These are phyloP conservation scores for Cyberlindnera americana DNA, from an alignment of 805 yeast genomes.

Conservation along the genomic window DNA sequence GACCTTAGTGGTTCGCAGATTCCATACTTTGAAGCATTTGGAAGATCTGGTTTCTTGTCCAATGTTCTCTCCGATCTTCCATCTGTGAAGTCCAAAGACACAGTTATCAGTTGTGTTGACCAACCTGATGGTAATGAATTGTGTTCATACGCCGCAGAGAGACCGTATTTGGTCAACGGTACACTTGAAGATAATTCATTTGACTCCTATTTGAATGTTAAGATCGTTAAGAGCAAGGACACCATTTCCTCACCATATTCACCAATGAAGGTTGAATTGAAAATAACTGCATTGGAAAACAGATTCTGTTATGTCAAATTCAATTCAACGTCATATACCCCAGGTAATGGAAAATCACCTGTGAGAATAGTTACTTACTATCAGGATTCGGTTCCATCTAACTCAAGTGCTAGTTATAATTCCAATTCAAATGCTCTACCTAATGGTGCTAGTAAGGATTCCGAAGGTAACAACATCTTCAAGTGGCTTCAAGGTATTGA, in stretches of 20 bases:
- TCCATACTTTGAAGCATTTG: slow-evolving; percentile 44
- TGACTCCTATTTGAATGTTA: slow-evolving; percentile 45
- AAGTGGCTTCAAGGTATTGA: slow-evolving; percentile 63
- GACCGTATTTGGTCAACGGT: slow-evolving; percentile 46
- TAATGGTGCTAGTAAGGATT: slow-evolving; percentile 29
- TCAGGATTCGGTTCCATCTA: slow-evolving; percentile 27
- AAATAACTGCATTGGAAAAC: slow-evolving; percentile 54
- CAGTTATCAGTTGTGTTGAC: slow-evolving; percentile 33
- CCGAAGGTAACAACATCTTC: slow-evolving; percentile 42
- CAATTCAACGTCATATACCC: slow-evolving; percentile 42
- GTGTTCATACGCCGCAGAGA: slow-evolving; percentile 49
- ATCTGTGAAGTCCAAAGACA: slow-evolving; percentile 41
- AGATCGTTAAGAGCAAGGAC: slow-evolving; percentile 40
- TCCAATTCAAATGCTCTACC: slow-evolving; percentile 7
- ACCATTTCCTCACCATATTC: slow-evolving; percentile 50
- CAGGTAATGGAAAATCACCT: slow-evolving; percentile 44
- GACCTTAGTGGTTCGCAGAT: slow-evolving; percentile 36
- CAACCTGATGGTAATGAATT: slow-evolving; percentile 44
- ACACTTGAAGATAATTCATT: slow-evolving; percentile 31
- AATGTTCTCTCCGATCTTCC: slow-evolving; percentile 60
- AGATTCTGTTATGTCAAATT: slow-evolving; percentile 63
- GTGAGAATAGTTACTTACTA: slow-evolving; percentile 59
- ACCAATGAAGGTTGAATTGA: slow-evolving; percentile 61
- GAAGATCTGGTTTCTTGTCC: slow-evolving; percentile 46
- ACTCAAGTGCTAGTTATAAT: slow-evolving; percentile 7